These are phyloP conservation scores for Aspergillus neoniger DNA, from an alignment of 2,329 filamentous ascomycete species.

Conservation along the genomic window DNA sequence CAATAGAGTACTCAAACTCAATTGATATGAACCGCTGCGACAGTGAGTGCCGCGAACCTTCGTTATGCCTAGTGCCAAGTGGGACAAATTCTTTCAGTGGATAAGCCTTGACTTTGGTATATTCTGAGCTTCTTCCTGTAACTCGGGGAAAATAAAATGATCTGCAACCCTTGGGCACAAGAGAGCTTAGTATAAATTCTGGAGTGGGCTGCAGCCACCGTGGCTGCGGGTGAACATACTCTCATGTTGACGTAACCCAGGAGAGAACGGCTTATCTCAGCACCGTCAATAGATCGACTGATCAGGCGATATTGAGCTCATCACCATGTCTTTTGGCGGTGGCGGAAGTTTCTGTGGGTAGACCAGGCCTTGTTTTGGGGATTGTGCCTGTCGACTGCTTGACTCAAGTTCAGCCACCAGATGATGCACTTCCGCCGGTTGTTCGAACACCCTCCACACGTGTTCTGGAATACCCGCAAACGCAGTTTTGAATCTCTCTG, in stretches of 20 bases:
- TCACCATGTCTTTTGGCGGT: not conserved
- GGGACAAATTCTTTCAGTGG: not conserved
- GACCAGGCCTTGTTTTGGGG: not conserved
- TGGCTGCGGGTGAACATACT: not conserved
- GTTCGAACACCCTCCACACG: constrained; percentile 80
- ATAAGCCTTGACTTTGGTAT: not conserved
- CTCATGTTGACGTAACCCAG: constrained; percentile 22
- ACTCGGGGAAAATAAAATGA: not conserved
- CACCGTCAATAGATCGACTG: constrained; percentile 6
- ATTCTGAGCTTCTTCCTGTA: not conserved
- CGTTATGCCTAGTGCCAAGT: not conserved
- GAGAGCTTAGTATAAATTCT: not conserved
- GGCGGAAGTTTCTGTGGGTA: not conserved
- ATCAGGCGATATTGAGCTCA: not conserved
- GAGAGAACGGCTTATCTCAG: constrained; percentile 18
- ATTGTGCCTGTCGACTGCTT: not conserved
- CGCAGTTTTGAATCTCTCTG: constrained; percentile 76
- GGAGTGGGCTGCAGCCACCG: constrained; percentile 3
- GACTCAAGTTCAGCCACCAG: constrained; percentile 33
- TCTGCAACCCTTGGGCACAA: not conserved
- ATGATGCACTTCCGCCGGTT: constrained; percentile 64
- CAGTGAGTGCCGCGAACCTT: not conserved
- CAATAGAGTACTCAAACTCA: not conserved
- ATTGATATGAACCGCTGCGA: not conserved
- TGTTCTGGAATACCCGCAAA: constrained; percentile 72